Evolutionary conservation across 305 asterid genomes (phyloP), one percentile per base, ranked within the genome.

Genomic region (Solanum hybrid): DNA sequence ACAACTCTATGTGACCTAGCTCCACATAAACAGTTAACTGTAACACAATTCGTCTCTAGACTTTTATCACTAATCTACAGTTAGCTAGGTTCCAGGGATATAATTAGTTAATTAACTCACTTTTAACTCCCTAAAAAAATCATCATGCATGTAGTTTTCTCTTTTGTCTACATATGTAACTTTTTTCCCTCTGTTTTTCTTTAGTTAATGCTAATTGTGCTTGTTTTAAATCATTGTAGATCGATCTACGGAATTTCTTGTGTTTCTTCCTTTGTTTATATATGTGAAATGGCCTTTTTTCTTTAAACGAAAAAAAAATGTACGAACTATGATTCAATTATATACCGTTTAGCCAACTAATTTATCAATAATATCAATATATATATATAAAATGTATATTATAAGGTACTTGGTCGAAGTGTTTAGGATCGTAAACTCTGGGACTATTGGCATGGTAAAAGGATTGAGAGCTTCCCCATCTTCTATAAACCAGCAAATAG

Each of bases 31-130:
- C 69, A 17, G 91, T 94, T 71, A 4, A 93, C 97, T 19, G 89
- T 93, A 69, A 72, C 94, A 94, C 76, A 31, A 42, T 94, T 94
- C 22, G 94, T 93, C 85, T 92, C 95, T 2, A 92, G 93, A 84
- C 94, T 92, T 27, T 31, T 2, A 75, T 26, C 9, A 71, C 92
- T 91, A 91, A 19, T 91, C 94, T 10, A 93, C 93, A 34, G 92
- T 93, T 51, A 73, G 91, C 93, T 51, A 38, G 86, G 81, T 90
- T 92, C 89, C 75, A 88, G 91, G 4, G 64, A 17, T 36, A 26
- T 81, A 38, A 45, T 31, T 80, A 45, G 22, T 45, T 37, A 37
- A 78, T 78, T 78, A 38, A 79, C 31, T 29, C 31, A 29, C 31
- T 29, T 78, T 80, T 26, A 81, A 40, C 37, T 26, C 78, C 78